Evolutionary conservation across 805 yeast species (phyloP).

Genomic region (Schwanniomyces occidentalis): DNA sequence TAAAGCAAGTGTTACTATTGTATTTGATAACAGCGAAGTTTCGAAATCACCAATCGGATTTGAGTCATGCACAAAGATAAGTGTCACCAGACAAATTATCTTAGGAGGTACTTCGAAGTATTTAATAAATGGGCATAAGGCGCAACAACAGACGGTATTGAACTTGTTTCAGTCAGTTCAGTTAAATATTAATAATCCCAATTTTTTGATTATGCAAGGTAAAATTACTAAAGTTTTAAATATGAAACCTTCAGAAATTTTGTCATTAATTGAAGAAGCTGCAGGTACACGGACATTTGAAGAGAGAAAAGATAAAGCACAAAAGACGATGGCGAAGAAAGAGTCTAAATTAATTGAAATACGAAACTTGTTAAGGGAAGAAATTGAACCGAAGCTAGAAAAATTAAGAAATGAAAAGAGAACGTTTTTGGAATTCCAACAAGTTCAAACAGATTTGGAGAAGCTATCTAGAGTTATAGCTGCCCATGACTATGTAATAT

Average conservation of each 20-base stretch:
- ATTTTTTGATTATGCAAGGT: slow-evolving; percentile 98
- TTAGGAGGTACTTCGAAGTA: slow-evolving; percentile 92
- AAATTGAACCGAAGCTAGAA: slow-evolving; percentile 89
- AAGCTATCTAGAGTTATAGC: slow-evolving; percentile 69
- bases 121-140: slow-evolving; percentile 92
- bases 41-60: slow-evolving; percentile 84
- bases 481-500: slow-evolving; percentile 66
- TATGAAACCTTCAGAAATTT: slow-evolving; percentile 90
- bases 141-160: slow-evolving; percentile 89
- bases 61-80: slow-evolving; percentile 71
- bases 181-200: slow-evolving; percentile 93
- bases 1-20: slow-evolving; percentile 94
- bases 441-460: slow-evolving; percentile 78
- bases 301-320: slow-evolving; percentile 88
- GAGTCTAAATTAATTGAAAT: slow-evolving; percentile 83
- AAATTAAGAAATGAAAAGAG: slow-evolving; percentile 80
- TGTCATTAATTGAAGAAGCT: slow-evolving; percentile 94
- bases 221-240: slow-evolving; percentile 95
- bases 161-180: slow-evolving; percentile 93
- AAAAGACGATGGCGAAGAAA: slow-evolving; percentile 87
- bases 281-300: slow-evolving; percentile 97
- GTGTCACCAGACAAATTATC: slow-evolving; percentile 88
- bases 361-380: slow-evolving; percentile 70
- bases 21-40: slow-evolving; percentile 83
- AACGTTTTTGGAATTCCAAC: slow-evolving; percentile 81